Percentiles rank a stretch among this genome's conserved stretches.
These are phyloP conservation scores for Hymenoscyphus fraxineus DNA, from an alignment of 2,329 filamentous ascomycete species.

Conservation along the genomic window DNA sequence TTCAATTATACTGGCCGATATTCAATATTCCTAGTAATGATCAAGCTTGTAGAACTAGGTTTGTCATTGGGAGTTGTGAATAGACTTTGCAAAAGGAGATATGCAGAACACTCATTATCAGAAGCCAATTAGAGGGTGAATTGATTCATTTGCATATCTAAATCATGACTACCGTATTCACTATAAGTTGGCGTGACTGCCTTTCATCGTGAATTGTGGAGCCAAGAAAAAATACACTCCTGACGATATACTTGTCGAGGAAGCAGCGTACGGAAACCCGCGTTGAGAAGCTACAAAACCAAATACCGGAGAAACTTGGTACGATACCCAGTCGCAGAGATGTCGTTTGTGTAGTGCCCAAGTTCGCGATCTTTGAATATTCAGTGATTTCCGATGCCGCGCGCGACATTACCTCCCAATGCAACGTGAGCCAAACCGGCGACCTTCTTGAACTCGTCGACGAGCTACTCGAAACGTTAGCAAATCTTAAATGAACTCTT, in stretches of 20 bases:
- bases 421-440: not conserved
- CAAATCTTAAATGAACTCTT: not conserved
- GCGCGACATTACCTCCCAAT: not conserved
- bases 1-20: too few relatives aligned
- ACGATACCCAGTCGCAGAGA: not conserved
- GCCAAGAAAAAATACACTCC: not conserved
- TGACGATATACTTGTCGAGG: not conserved
- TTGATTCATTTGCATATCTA: not conserved
- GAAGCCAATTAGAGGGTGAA: not conserved
- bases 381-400: not conserved
- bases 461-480: not conserved
- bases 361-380: not conserved
- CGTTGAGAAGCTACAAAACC: not conserved
- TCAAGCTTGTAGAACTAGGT: too few relatives aligned
- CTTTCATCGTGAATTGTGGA: not conserved
- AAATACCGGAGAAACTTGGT: not conserved
- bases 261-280: not conserved
- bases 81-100: too few relatives aligned
- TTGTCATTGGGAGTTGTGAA: too few relatives aligned
- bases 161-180: not conserved
- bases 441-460: not conserved
- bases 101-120: not conserved
- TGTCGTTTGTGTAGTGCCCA: not conserved
- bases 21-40: too few relatives aligned
- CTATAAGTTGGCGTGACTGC: not conserved